A percentile compares a stretch with the other conserved stretches of the same genome.
These are phyloP conservation scores for Thermothielavioides terrestris DNA, from an alignment of 495 filamentous ascomycete species.

Conservation along the genomic window DNA sequence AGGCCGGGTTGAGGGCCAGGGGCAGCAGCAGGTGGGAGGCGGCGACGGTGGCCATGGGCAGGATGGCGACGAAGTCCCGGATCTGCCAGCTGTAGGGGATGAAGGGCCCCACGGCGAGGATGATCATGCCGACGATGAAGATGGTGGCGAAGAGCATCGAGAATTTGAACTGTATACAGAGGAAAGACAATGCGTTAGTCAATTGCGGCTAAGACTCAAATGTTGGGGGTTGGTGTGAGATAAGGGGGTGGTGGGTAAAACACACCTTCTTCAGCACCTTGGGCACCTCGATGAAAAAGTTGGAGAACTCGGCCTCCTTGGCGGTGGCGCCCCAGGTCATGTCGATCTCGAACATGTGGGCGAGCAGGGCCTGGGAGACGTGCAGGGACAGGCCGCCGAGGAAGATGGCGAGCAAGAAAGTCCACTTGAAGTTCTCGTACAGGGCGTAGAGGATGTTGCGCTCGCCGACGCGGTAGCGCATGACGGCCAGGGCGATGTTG, in stretches of 20 bases:
- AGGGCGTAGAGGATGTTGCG: slow-evolving; percentile 45
- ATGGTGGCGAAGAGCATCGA: slow-evolving; percentile 57
- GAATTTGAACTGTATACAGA: slow-evolving; percentile 71
- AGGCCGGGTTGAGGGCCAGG: slow-evolving; percentile 63
- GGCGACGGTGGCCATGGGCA: slow-evolving; percentile 67
- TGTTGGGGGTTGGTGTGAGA: too few relatives aligned
- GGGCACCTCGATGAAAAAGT: slow-evolving; percentile 74
- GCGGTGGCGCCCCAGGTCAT: slow-evolving; percentile 65
- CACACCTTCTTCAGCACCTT: slow-evolving; percentile 56
- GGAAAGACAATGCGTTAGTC: too few relatives aligned
- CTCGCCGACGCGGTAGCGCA: slow-evolving; percentile 60
- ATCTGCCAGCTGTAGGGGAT: slow-evolving; percentile 62
- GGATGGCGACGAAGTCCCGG: slow-evolving; percentile 69
- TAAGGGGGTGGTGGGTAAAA: not conserved
- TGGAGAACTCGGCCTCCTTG: slow-evolving; percentile 64
- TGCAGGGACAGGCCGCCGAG: slow-evolving; percentile 63
- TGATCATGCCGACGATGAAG: slow-evolving; percentile 56
- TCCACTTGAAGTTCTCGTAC: slow-evolving; percentile 67
- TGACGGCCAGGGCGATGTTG: slow-evolving; percentile 54
- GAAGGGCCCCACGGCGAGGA: slow-evolving; percentile 55
- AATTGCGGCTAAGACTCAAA: too few relatives aligned
- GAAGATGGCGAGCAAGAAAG: slow-evolving; percentile 59
- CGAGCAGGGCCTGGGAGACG: slow-evolving; percentile 55
- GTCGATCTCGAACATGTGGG: slow-evolving; percentile 65
- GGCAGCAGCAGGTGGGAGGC: slow-evolving; percentile 62